Conservation (phyloP, 768 basidiomycete species). For the Cystoderma amianthinum region DNA sequence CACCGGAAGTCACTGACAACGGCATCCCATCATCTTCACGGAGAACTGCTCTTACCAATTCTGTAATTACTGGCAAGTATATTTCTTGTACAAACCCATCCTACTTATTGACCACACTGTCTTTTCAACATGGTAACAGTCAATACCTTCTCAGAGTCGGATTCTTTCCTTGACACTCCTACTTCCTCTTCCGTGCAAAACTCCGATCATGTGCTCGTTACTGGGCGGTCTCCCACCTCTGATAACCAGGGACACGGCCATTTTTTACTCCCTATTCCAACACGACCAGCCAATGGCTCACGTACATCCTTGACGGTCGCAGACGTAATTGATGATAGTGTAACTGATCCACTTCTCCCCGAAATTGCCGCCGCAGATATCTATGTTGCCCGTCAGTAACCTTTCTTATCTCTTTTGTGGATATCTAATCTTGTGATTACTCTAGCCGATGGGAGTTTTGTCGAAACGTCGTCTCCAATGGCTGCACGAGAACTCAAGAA, state of each 20-base stretch:
- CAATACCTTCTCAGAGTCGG: too few relatives aligned
- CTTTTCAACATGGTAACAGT: too few relatives aligned
- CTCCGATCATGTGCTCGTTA: too few relatives aligned
- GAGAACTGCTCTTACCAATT: too few relatives aligned
- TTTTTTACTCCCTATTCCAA: constrained; percentile 1
- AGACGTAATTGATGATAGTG: constrained; percentile 29
- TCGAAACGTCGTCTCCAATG: constrained; percentile 72
- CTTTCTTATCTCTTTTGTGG: not conserved
- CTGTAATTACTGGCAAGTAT: too few relatives aligned
- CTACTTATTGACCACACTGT: too few relatives aligned
- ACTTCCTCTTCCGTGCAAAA: too few relatives aligned
- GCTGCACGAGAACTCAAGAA: constrained; percentile 76
- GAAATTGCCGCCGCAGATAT: constrained; percentile 54
- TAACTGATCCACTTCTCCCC: constrained; percentile 32
- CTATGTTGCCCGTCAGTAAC: constrained; percentile 47
- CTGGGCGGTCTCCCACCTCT: too few relatives aligned
- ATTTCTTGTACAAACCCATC: too few relatives aligned
- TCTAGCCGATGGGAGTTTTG: constrained; percentile 64
- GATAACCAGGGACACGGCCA: not conserved
- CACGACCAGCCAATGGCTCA: constrained; percentile 5
- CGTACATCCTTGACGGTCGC: constrained; percentile 39
- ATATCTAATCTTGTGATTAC: constrained; percentile 8
- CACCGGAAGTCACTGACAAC: too few relatives aligned
- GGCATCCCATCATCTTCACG: too few relatives aligned
- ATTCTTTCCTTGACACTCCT: too few relatives aligned